These are phyloP conservation scores for Leccinum aurantiacum DNA, from an alignment of 768 basidiomycete species.

Conservation along the genomic window DNA sequence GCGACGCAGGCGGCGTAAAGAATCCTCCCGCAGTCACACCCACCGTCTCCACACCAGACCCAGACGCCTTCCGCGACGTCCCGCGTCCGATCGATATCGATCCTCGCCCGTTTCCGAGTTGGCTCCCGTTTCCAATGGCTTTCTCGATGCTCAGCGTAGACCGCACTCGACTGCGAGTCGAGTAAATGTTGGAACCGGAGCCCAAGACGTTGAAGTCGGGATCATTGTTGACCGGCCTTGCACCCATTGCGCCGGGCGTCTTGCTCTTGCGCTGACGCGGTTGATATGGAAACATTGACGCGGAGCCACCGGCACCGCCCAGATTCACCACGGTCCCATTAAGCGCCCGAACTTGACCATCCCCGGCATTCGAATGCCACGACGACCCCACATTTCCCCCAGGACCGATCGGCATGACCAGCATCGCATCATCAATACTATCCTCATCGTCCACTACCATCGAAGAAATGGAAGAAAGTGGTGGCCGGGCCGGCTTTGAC, in stretches of 20 bases:
- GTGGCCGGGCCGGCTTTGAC: constrained; percentile 21
- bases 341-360: not conserved
- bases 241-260: constrained; percentile 14
- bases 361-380: constrained; percentile 11
- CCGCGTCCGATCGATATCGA: constrained; percentile 68
- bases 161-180: constrained; percentile 43
- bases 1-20: constrained; percentile 55
- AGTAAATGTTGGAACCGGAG: constrained; percentile 22
- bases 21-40: constrained; percentile 78
- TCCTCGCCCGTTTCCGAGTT: constrained; percentile 42
- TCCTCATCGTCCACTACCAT: constrained; percentile 59
- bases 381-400: constrained; percentile 14
- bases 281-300: constrained; percentile 30
- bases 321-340: constrained; percentile 27
- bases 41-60: constrained; percentile 73
- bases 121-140: constrained; percentile 18
- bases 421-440: constrained; percentile 72
- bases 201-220: constrained; percentile 13
- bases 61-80: constrained; percentile 59
- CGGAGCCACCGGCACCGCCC: constrained; percentile 10
- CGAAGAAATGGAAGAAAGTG: constrained; percentile 9
- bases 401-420: constrained; percentile 69
- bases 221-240: constrained; percentile 39
- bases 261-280: constrained; percentile 43
- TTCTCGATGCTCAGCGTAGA: constrained; percentile 70